Conservation (phyloP, 169 alveolate genomes). For the Babesia caballi region DNA sequence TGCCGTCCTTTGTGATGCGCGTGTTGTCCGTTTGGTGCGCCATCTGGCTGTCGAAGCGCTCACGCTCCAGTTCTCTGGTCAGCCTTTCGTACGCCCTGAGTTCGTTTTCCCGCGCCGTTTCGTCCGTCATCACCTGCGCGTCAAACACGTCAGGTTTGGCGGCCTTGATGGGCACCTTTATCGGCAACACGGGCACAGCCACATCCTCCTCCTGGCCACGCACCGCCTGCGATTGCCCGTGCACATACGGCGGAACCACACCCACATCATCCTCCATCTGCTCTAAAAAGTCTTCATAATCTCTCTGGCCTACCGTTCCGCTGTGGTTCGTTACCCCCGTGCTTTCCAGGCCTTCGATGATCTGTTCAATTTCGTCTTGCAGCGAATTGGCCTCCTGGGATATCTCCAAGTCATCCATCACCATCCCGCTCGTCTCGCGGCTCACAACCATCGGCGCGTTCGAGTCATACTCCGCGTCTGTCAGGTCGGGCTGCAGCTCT, state of each 20-base stretch:
- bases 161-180: slow-evolving; percentile 18
- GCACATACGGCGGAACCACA: background rate
- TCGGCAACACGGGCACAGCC: background rate
- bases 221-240: background rate
- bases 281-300: background rate
- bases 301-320: background rate
- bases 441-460: background rate
- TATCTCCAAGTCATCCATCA: background rate
- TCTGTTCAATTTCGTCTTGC: slow-evolving; percentile 37
- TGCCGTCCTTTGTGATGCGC: slow-evolving; percentile 30
- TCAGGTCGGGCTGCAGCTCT: background rate
- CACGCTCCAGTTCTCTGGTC: slow-evolving; percentile 21
- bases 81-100: slow-evolving; percentile 1
- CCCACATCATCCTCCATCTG: too few species aligned
- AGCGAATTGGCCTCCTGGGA: slow-evolving; percentile 28
- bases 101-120: slow-evolving; percentile 13
- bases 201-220: background rate
- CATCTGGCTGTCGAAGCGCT: background rate
- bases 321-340: too few species aligned
- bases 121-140: slow-evolving; percentile 17
- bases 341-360: slow-evolving; percentile 23
- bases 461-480: background rate
- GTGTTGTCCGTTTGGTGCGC: slow-evolving; percentile 47
- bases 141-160: slow-evolving; percentile 7
- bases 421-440: background rate